These are phyloP conservation scores for Yamadazyma conglobata DNA, from an alignment of 1,139 yeast genomes.

Conservation along the genomic window DNA sequence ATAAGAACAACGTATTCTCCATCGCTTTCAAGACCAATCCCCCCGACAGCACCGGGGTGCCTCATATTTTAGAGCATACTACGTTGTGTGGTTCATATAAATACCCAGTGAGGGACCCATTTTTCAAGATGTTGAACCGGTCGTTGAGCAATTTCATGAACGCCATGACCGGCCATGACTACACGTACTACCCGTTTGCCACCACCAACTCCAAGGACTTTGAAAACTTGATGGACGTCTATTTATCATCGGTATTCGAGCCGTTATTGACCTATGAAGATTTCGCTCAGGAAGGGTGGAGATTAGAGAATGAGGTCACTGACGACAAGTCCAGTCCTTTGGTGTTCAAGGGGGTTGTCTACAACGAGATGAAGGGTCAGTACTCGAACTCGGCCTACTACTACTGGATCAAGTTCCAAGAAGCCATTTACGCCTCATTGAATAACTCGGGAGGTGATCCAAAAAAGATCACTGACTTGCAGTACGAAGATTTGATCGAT, in stretches of 20 bases:
- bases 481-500: conserved; percentile 69
- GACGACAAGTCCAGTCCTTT: conserved; percentile 58
- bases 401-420: conserved; percentile 80
- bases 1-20: conserved; percentile 81
- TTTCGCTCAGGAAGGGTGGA: conserved; percentile 97
- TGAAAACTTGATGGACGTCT: conserved; percentile 80
- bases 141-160: conserved; percentile 91
- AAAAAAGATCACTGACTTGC: conserved; percentile 63
- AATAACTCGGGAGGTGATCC: conserved; percentile 98
- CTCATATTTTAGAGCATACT: conserved; percentile 94
- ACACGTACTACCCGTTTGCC: conserved; percentile 93
- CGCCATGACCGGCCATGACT: conserved; percentile 98
- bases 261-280: conserved; percentile 79
- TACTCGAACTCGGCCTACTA: conserved; percentile 84
- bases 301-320: conserved; percentile 71
- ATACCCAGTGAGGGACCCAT: conserved; percentile 94
- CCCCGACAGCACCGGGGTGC: conserved; percentile 90
- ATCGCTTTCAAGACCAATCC: conserved; percentile 93
- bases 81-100: conserved; percentile 89
- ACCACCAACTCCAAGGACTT: conserved; percentile 85
- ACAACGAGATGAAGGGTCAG: conserved; percentile 98
- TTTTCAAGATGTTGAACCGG: conserved; percentile 92
- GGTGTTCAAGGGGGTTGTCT: conserved; percentile 90
- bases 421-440: conserved; percentile 78
- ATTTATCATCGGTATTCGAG: conserved; percentile 80